Evolutionary conservation across 1,284 basidiomycete species (phyloP).

Genomic region (Exobasidium rhododendri): DNA sequence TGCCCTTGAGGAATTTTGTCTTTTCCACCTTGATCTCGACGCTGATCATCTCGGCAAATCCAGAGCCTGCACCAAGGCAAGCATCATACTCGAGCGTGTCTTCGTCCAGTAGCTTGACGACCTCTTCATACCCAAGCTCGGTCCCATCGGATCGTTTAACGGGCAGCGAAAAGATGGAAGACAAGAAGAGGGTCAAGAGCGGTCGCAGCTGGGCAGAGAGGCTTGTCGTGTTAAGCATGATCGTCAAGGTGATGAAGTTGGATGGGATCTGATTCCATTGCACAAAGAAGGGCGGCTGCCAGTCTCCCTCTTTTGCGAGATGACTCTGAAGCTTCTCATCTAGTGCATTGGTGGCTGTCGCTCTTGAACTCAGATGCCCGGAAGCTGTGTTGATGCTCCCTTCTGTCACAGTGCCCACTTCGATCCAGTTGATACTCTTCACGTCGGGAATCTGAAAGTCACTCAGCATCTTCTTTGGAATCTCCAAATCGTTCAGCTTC

Average conservation of each 20-base stretch:
- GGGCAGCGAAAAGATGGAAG: constrained; percentile 84
- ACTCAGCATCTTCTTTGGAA: constrained; percentile 74
- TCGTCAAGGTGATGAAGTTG: constrained; percentile 71
- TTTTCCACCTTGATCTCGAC: constrained; percentile 75
- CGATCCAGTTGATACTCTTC: constrained; percentile 88
- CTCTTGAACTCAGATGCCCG: not conserved
- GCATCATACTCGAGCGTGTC: constrained; percentile 85
- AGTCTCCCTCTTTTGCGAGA: constrained; percentile 62
- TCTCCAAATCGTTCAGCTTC: constrained; percentile 76
- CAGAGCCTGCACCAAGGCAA: constrained; percentile 66
- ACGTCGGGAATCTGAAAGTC: constrained; percentile 67
- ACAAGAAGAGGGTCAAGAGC: constrained; percentile 78
- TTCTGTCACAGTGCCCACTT: constrained; percentile 67
- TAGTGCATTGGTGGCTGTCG: not conserved
- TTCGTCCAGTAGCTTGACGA: constrained; percentile 83
- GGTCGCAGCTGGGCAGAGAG: constrained; percentile 43
- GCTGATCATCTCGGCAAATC: constrained; percentile 68
- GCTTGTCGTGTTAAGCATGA: constrained; percentile 65
- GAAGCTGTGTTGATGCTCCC: not conserved
- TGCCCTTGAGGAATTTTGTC: constrained; percentile 72
- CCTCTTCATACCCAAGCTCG: constrained; percentile 77
- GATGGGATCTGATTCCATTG: constrained; percentile 77
- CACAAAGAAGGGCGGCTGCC: constrained; percentile 75
- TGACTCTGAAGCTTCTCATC: constrained; percentile 62
- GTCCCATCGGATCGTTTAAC: constrained; percentile 71